These are phyloP conservation scores for Talaromyces sp. DNA, from an alignment of 2,329 filamentous ascomycete species.

Conservation along the genomic window DNA sequence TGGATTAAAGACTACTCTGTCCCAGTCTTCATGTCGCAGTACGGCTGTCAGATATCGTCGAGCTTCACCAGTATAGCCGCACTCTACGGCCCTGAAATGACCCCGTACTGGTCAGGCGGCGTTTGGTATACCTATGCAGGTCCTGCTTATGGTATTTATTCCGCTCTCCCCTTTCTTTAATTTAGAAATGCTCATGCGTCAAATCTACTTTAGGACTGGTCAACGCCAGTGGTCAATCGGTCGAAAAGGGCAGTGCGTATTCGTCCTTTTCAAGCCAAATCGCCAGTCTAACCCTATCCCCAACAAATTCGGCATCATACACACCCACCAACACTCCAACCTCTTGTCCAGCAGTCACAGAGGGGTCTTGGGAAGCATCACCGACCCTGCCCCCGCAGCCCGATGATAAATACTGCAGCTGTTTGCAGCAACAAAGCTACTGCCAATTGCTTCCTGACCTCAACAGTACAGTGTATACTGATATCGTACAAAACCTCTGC, in stretches of 20 bases:
- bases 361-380: not conserved
- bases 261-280: constrained; percentile 65
- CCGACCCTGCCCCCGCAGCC: not conserved
- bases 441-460: not conserved
- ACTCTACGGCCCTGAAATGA: constrained; percentile 77
- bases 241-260: constrained; percentile 68
- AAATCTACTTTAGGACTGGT: constrained; percentile 31
- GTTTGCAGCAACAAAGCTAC: not conserved
- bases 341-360: not conserved
- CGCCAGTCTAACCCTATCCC: constrained; percentile 60
- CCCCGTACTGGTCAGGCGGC: constrained; percentile 79
- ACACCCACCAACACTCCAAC: constrained; percentile 60
- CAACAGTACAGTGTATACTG: not conserved
- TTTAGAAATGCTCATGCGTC: not conserved
- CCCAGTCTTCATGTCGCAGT: not conserved
- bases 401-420: not conserved
- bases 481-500: not conserved
- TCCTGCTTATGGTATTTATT: constrained; percentile 50
- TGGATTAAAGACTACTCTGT: too few relatives aligned
- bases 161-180: too few relatives aligned
- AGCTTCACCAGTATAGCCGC: constrained; percentile 77
- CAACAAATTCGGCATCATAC: constrained; percentile 64
- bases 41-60: constrained; percentile 44
- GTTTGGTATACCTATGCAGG: constrained; percentile 98
- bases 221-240: constrained; percentile 50